These are phyloP conservation scores for Zygoascus meyerae DNA, from an alignment of 1,139 yeast genomes.

Conservation along the genomic window DNA sequence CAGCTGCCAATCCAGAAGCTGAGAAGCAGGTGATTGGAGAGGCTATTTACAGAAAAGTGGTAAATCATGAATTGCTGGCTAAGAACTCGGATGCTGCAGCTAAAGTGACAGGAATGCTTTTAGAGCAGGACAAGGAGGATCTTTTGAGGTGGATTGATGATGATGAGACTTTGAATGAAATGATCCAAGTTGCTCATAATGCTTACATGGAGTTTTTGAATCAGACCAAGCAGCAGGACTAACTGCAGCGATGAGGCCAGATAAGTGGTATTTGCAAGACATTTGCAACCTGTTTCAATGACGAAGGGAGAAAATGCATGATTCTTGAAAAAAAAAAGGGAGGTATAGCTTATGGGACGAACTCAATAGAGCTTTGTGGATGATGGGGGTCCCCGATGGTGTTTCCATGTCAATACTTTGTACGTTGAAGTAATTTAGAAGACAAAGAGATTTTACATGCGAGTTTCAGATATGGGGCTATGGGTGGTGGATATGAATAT, in stretches of 20 bases:
- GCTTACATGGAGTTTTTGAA: conserved; percentile 63
- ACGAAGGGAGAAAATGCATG: too few species aligned
- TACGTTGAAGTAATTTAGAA: too few species aligned
- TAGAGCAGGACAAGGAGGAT: conserved; percentile 82
- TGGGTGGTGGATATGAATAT: too few species aligned
- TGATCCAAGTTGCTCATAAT: conserved; percentile 84
- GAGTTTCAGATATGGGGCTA: too few species aligned
- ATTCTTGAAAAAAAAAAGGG: too few species aligned
- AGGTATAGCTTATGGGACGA: too few species aligned
- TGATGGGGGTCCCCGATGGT: too few species aligned
- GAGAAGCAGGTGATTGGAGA: conserved; percentile 91
- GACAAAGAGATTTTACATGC: too few species aligned
- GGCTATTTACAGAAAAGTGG: conserved; percentile 83
- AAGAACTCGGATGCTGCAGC: conserved; percentile 88
- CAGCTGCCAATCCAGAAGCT: conserved; percentile 49
- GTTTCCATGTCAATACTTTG: too few species aligned
- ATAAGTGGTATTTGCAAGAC: too few species aligned
- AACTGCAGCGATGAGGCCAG: background rate
- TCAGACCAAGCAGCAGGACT: background rate
- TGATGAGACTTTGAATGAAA: conserved; percentile 66
- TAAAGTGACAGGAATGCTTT: conserved; percentile 92
- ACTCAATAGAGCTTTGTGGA: too few species aligned
- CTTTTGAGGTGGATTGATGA: conserved; percentile 80
- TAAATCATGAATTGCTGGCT: conserved; percentile 65
- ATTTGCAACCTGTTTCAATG: too few species aligned